Conservation (phyloP, 306 rosid genomes). For the Cicer bijugum region DNA sequence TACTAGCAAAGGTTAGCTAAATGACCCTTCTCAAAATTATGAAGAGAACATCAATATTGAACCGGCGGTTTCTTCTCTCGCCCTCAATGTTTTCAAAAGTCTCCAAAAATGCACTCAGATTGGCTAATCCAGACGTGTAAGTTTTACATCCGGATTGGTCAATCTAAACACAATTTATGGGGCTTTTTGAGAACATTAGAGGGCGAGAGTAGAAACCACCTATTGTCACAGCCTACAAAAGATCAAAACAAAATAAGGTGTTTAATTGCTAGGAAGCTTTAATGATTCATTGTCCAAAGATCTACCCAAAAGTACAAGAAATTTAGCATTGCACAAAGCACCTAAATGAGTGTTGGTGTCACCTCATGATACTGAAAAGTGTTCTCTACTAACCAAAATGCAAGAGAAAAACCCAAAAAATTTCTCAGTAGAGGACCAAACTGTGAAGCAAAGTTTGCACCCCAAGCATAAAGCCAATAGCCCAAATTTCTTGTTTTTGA, state of each 20-base stretch:
- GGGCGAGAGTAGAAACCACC: no score
- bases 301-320: neutral
- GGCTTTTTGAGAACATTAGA: no score
- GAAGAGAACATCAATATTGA: neutral
- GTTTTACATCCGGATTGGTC: no score
- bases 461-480: slow-evolving; percentile 8
- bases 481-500: slow-evolving; percentile 28
- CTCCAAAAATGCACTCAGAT: no score
- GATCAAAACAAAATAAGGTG: slow-evolving; percentile 3
- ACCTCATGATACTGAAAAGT: neutral
- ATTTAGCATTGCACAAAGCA: slow-evolving; percentile 15
- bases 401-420: neutral
- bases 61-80: no score
- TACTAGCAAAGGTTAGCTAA: slow-evolving; percentile 5
- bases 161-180: no score
- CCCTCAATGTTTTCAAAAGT: no score
- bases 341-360: slow-evolving; percentile 14
- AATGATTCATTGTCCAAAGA: slow-evolving; percentile 27
- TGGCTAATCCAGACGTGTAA: no score
- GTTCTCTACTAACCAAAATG: slow-evolving; percentile 1
- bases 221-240: neutral
- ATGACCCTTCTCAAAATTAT: neutral
- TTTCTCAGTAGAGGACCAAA: neutral
- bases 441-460: slow-evolving; percentile 5
- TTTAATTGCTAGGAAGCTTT: slow-evolving; percentile 24